Conservation (phyloP, 352 stramenopile species). For the Phytophthora syringae region DNA sequence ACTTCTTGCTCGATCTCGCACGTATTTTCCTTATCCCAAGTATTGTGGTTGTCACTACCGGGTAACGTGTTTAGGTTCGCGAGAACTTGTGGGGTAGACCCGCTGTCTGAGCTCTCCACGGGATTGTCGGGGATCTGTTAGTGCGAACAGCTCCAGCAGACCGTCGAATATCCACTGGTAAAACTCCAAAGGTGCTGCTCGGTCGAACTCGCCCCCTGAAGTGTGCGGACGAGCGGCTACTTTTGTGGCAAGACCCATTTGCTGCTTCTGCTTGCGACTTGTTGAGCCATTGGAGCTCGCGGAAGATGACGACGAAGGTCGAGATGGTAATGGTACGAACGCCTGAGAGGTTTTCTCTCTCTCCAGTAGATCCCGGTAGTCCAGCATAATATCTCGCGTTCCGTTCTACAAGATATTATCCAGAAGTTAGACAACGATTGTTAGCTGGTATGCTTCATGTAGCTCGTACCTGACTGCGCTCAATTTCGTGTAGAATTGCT, state of each 20-base stretch:
- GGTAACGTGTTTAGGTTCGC: neutral
- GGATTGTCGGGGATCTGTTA: slow-evolving; percentile 15
- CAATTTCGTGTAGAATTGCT: slow-evolving; percentile 68
- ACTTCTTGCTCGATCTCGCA: slow-evolving; percentile 15
- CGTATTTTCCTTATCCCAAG: neutral
- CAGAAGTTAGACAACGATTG: neutral
- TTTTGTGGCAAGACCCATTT: slow-evolving; percentile 44
- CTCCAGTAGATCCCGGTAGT: slow-evolving; percentile 67
- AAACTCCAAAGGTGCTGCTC: slow-evolving; percentile 9
- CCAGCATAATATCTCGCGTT: slow-evolving; percentile 68
- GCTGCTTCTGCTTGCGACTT: slow-evolving; percentile 57
- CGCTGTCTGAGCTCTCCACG: slow-evolving; percentile 41
- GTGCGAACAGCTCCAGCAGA: slow-evolving; percentile 30
- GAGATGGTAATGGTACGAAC: slow-evolving; percentile 27
- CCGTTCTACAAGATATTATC: slow-evolving; percentile 43
- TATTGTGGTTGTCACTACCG: slow-evolving; percentile 11
- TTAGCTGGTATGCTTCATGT: neutral
- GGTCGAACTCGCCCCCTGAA: slow-evolving; percentile 21
- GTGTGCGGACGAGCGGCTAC: slow-evolving; percentile 25
- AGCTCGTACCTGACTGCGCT: slow-evolving; percentile 58
- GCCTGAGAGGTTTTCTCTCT: slow-evolving; percentile 42
- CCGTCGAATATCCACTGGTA: slow-evolving; percentile 7
- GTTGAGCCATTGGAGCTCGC: slow-evolving; percentile 19
- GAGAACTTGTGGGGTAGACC: slow-evolving; percentile 18
- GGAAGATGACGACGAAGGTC: slow-evolving; percentile 43